Base-by-base conservation (phyloP, 1,284 basidiomycete species). In the Ceratobasidium sp. region DNA sequence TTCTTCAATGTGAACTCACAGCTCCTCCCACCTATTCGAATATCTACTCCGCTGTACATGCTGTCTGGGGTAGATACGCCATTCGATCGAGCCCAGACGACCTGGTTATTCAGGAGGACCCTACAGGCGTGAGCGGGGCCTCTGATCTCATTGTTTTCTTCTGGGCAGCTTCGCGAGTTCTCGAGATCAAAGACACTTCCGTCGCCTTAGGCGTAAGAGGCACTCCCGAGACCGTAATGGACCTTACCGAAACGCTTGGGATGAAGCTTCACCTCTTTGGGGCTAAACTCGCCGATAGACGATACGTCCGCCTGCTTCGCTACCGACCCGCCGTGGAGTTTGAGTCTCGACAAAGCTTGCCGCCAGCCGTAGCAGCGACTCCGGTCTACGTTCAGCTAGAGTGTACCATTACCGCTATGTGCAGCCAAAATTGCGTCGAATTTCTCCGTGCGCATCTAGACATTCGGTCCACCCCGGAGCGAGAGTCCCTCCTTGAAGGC, bases 131-230 rank as follows among this genome's bases (percentile, higher is more conserved):
- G 4, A 14, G 22, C 24, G 72, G 72, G 7, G 47, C 22, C 3
- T 73, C 72, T 9, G 72, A 56, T 15, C 27, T 73, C 4, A 44
- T 73, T n/a, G 62, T 73, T 4, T 31, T 27, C 0, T 57, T 73
- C 44, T 73, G 72, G 60, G 72, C 44, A 6, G 6, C 41, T 3
- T 44, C 71, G 9, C 71, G 47, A n/a, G 14, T 64, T 14, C 24
- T 64, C 1, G 36, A 45, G 47, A 54, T 56, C 27, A 1, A 29
- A 8, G 41, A 41, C 17, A 54, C 41, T 2, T 33, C 19, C 3
- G 50, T 73, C 2, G 31, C 51, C 1, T n/a, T 73, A 0, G 50
- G 15, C 0, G 14, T 73, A 33, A 64, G 56, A n/a, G 15, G 4
- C 19, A 63, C 57, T 1, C 71, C 57, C 0, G n/a, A 36, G 0